A percentile compares a stretch with the other conserved stretches of the same genome.
phyloP scores from a whole-genome alignment of 768 basidiomycete genomes.

The Boletus subcaerulescens region DNA sequence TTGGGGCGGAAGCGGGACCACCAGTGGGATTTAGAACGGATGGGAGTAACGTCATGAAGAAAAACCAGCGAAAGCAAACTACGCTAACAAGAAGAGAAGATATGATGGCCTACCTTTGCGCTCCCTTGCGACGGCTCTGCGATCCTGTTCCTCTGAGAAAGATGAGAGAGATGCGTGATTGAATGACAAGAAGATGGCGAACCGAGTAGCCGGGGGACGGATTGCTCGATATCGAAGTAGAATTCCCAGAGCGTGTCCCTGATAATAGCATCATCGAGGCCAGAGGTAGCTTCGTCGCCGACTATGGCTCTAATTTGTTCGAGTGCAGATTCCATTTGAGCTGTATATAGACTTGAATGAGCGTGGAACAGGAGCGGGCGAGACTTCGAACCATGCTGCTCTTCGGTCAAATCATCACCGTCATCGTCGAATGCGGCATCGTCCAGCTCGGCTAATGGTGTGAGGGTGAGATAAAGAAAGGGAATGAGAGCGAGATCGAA shows the following conservation, averaged over 20 bases:
- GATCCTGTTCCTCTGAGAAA: conserved; percentile 62
- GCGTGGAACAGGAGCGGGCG: not conserved
- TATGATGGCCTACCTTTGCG: conserved; percentile 75
- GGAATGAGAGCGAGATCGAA: not conserved
- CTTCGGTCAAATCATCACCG: conserved; percentile 76
- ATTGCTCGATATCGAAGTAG: conserved; percentile 80
- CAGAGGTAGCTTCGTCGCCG: conserved; percentile 61
- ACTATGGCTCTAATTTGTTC: conserved; percentile 66
- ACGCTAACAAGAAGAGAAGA: conserved; percentile 25
- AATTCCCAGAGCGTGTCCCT: conserved; percentile 82
- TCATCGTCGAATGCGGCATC: conserved; percentile 78
- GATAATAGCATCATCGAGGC: conserved; percentile 71
- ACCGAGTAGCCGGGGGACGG: conserved; percentile 76
- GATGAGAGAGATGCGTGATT: not conserved
- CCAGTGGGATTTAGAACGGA: conserved; percentile 32
- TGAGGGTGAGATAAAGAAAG: not conserved
- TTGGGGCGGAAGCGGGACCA: conserved; percentile 36
- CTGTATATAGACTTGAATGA: conserved; percentile 34
- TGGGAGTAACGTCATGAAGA: conserved; percentile 30
- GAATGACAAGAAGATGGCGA: conserved; percentile 24
- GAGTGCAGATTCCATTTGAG: conserved; percentile 67
- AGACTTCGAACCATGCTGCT: conserved; percentile 65
- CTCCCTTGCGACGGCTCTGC: conserved; percentile 59
- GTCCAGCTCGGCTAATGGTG: conserved; percentile 73
- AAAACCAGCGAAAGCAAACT: conserved; percentile 34